These are phyloP conservation scores for Chaetomiaceae sp. DNA, from an alignment of 2,329 filamentous ascomycete genomes.

Conservation along the genomic window DNA sequence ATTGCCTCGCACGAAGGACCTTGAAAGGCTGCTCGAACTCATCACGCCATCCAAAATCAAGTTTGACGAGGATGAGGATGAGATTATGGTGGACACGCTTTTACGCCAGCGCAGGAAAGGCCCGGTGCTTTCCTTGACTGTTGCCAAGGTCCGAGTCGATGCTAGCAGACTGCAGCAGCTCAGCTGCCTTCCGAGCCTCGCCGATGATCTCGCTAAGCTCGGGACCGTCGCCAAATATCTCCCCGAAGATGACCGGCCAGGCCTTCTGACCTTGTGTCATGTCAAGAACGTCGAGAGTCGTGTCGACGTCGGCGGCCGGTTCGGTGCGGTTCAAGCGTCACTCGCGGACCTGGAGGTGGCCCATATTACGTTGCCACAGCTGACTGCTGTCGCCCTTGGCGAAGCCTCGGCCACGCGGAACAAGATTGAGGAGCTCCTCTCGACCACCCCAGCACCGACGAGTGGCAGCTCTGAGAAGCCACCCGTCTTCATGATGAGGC, in stretches of 20 bases:
- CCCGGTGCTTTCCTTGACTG: constrained; percentile 66
- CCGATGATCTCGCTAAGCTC: constrained; percentile 74
- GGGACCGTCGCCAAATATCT: constrained; percentile 90
- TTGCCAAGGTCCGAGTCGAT: constrained; percentile 60
- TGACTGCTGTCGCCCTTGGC: constrained; percentile 73
- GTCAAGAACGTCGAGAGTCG: constrained; percentile 60
- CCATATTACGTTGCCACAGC: constrained; percentile 78
- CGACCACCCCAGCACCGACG: constrained; percentile 39
- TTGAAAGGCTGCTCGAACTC: constrained; percentile 76
- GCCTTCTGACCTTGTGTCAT: constrained; percentile 69
- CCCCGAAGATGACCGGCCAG: constrained; percentile 90
- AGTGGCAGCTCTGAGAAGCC: constrained; percentile 26
- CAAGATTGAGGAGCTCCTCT: constrained; percentile 65
- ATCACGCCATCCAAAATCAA: constrained; percentile 90
- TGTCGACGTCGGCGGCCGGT: constrained; percentile 60
- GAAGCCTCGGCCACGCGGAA: constrained; percentile 61
- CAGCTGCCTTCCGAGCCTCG: constrained; percentile 63
- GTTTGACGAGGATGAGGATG: constrained; percentile 79
- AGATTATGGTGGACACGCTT: constrained; percentile 91
- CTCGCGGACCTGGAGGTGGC: constrained; percentile 64
- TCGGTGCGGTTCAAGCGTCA: constrained; percentile 61
- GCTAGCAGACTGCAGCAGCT: constrained; percentile 63
- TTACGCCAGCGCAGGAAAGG: constrained; percentile 83
- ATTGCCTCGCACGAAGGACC: constrained; percentile 70
- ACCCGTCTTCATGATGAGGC: constrained; percentile 75